A percentile compares a stretch with the other conserved stretches of the same genome.
Conservation (phyloP, 2,329 filamentous ascomycete species). For the Aspergillus sp. region DNA sequence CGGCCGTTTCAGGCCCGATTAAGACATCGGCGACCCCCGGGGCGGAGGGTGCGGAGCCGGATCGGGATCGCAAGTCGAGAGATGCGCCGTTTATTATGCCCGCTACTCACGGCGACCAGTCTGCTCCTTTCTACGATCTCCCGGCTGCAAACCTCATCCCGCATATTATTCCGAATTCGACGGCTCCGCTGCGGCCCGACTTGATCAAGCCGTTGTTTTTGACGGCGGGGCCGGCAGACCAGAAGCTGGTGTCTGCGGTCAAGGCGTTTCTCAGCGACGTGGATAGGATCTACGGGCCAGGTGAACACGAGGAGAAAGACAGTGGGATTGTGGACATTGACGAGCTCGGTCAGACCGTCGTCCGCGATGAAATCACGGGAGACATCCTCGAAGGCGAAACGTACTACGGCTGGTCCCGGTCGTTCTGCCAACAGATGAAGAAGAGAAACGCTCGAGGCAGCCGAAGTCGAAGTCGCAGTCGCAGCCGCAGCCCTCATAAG, state of each 20-base stretch:
- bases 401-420: constrained; percentile 84
- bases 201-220: constrained; percentile 72
- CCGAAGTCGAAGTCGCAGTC: constrained; percentile 42
- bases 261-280: constrained; percentile 69
- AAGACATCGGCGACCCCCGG: constrained; percentile 29
- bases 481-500: constrained; percentile 48
- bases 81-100: constrained; percentile 70
- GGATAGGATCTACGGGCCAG: constrained; percentile 64
- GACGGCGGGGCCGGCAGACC: constrained; percentile 65
- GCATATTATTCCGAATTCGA: constrained; percentile 73
- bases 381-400: constrained; percentile 67
- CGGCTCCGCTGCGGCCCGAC: constrained; percentile 68
- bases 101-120: constrained; percentile 71
- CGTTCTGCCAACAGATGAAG: constrained; percentile 81
- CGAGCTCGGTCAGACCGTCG: constrained; percentile 69
- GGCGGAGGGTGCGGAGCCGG: constrained; percentile 28
- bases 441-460: constrained; percentile 36
- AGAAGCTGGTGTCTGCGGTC: constrained; percentile 66
- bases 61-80: constrained; percentile 45
- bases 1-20: constrained; percentile 33
- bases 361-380: constrained; percentile 65
- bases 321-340: constrained; percentile 64
- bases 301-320: constrained; percentile 48
- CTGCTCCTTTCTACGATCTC: constrained; percentile 75
- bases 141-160: constrained; percentile 80